Conservation (phyloP, 495 filamentous ascomycete species). For the Xylaria sp. region DNA sequence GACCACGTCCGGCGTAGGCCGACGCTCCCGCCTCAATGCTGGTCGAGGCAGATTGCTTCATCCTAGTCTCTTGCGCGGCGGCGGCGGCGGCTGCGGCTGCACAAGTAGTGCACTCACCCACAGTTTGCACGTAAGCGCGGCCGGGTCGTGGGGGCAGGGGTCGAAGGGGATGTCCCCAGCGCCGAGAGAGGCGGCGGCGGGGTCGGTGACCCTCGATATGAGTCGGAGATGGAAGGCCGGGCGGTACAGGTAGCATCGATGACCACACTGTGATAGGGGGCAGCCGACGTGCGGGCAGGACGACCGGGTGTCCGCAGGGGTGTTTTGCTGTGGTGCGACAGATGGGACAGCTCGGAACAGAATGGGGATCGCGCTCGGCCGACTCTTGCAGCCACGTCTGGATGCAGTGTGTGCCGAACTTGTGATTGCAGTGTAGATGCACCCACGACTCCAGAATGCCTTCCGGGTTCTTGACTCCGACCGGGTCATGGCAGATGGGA, state of each 20-base stretch:
- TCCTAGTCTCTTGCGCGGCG: not conserved
- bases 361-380: conserved; percentile 43
- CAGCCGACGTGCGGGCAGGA: conserved; percentile 15
- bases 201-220: conserved; percentile 33
- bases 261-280: conserved; percentile 34
- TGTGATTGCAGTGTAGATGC: conserved; percentile 52
- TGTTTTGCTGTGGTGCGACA: conserved; percentile 49
- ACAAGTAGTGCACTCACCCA: conserved; percentile 38
- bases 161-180: conserved; percentile 30
- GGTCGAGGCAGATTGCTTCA: not conserved
- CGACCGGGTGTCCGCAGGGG: conserved; percentile 49
- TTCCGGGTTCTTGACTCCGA: conserved; percentile 45
- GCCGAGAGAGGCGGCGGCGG: conserved; percentile 38
- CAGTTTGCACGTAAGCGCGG: conserved; percentile 33
- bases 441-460: conserved; percentile 52
- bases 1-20: not conserved
- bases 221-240: conserved; percentile 4
- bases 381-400: conserved; percentile 49
- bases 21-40: not conserved
- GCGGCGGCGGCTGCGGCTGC: conserved; percentile 16
- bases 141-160: conserved; percentile 34
- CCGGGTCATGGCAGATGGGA: conserved; percentile 53
- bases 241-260: conserved; percentile 33
- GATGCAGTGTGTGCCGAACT: conserved; percentile 55
- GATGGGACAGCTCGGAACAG: conserved; percentile 47